phyloP scores from a whole-genome alignment of 108 stramenopile genomes.

The Cyclotella sp. region DNA sequence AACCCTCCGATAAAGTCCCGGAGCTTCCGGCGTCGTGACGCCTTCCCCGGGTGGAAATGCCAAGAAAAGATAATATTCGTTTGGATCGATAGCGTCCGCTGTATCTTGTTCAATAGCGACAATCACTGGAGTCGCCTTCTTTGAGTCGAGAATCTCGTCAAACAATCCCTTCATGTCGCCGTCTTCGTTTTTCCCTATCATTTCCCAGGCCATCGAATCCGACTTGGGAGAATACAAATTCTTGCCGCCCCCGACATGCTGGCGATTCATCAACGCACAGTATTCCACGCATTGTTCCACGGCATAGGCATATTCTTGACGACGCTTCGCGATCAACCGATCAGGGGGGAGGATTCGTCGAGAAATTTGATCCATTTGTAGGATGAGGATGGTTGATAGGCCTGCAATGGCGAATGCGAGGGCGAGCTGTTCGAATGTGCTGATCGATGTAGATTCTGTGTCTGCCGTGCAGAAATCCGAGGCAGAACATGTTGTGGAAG shows the following conservation, averaged over 20 bases:
- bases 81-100: slow-evolving; percentile 27
- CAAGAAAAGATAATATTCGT: slow-evolving; percentile 40
- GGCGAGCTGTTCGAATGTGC: slow-evolving; percentile 9
- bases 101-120: slow-evolving; percentile 51
- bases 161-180: slow-evolving; percentile 29
- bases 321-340: slow-evolving; percentile 50
- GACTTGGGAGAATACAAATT: slow-evolving; percentile 28
- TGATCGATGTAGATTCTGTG: slow-evolving; percentile 5
- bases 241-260: slow-evolving; percentile 45
- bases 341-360: slow-evolving; percentile 32
- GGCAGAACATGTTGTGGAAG: slow-evolving; percentile 7
- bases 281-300: slow-evolving; percentile 33
- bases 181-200: neutral
- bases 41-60: slow-evolving; percentile 33
- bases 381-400: slow-evolving; percentile 31
- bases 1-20: slow-evolving; percentile 31
- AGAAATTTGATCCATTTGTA: slow-evolving; percentile 43
- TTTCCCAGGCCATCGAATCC: slow-evolving; percentile 26
- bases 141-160: slow-evolving; percentile 23
- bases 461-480: slow-evolving; percentile 18
- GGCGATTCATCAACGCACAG: slow-evolving; percentile 37
- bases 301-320: slow-evolving; percentile 41
- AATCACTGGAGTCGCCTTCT: slow-evolving; percentile 38
- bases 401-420: slow-evolving; percentile 18
- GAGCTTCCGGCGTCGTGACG: slow-evolving; percentile 4